phyloP scores from a whole-genome alignment of 768 basidiomycete genomes.

The Russula olivacea region DNA sequence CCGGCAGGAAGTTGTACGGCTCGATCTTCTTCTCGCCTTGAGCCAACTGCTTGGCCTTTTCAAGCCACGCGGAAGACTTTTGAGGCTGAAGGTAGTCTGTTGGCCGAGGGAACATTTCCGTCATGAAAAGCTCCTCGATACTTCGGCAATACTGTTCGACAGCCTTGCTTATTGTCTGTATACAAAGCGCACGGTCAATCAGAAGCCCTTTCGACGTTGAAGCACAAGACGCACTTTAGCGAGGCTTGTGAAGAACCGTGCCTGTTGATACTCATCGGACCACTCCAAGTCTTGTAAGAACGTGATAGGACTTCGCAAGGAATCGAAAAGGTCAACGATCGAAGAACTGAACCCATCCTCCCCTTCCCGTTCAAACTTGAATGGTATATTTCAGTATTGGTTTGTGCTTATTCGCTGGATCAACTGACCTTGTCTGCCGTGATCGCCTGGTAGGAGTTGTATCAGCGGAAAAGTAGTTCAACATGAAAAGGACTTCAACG shows the following conservation, averaged over 20 bases:
- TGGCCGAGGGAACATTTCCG: conserved; percentile 90
- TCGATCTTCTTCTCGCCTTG: conserved; percentile 87
- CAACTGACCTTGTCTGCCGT: conserved; percentile 65
- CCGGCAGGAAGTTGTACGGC: conserved; percentile 88
- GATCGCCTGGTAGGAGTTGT: conserved; percentile 51
- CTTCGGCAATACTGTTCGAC: conserved; percentile 87
- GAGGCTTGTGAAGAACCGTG: conserved; percentile 82
- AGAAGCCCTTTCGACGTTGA: not conserved
- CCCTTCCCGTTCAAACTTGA: conserved; percentile 72
- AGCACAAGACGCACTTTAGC: conserved; percentile 58
- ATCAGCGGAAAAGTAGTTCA: not conserved
- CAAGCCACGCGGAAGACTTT: conserved; percentile 84
- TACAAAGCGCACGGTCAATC: not conserved
- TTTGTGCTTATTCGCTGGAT: not conserved
- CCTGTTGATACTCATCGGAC: conserved; percentile 86
- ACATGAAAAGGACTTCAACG: not conserved
- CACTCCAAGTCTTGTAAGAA: conserved; percentile 88
- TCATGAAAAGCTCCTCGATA: conserved; percentile 84
- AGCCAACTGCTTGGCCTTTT: conserved; percentile 75
- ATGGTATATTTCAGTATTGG: not conserved
- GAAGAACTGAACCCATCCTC: conserved; percentile 89
- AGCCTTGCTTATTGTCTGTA: conserved; percentile 83
- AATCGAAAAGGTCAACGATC: conserved; percentile 93
- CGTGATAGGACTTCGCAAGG: conserved; percentile 81
- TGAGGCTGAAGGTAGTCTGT: conserved; percentile 75